A percentile compares a stretch with the other conserved stretches of the same genome.
phyloP scores from a whole-genome alignment of 1,284 basidiomycete species.

The Moniliophthora roreri region DNA sequence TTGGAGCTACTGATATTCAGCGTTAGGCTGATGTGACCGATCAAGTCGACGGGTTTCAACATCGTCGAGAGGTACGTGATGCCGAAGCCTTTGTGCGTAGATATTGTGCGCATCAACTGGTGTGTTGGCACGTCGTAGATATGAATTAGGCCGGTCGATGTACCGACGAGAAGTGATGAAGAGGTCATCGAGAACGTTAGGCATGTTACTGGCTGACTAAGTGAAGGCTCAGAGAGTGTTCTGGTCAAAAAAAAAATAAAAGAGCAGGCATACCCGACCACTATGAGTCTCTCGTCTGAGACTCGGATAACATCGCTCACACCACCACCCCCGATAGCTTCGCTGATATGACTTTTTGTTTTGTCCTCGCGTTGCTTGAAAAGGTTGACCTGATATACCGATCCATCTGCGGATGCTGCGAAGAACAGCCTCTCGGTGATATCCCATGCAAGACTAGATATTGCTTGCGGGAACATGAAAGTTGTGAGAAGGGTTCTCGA shows the following conservation, averaged over 20 bases:
- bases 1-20: constrained; percentile 43
- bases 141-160: constrained; percentile 71
- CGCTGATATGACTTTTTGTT: constrained; percentile 44
- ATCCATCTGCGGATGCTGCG: constrained; percentile 72
- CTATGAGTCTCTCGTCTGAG: constrained; percentile 62
- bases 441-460: constrained; percentile 76
- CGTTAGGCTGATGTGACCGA: constrained; percentile 67
- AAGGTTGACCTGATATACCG: constrained; percentile 79
- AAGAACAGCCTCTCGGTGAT: constrained; percentile 86
- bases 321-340: constrained; percentile 79
- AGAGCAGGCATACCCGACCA: constrained; percentile 47
- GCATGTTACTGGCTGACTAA: constrained; percentile 64
- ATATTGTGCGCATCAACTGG: constrained; percentile 82
- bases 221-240: constrained; percentile 6
- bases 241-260: constrained; percentile 14
- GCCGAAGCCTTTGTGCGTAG: constrained; percentile 68
- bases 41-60: constrained; percentile 80
- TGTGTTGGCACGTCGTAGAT: constrained; percentile 89
- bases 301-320: constrained; percentile 67
- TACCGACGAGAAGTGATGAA: constrained; percentile 75
- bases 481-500: constrained; percentile 81
- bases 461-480: constrained; percentile 78
- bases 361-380: constrained; percentile 63
- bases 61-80: constrained; percentile 77
- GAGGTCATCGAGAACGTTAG: constrained; percentile 76